phyloP scores from a whole-genome alignment of 768 basidiomycete genomes.

The Lentinus brumalis region DNA sequence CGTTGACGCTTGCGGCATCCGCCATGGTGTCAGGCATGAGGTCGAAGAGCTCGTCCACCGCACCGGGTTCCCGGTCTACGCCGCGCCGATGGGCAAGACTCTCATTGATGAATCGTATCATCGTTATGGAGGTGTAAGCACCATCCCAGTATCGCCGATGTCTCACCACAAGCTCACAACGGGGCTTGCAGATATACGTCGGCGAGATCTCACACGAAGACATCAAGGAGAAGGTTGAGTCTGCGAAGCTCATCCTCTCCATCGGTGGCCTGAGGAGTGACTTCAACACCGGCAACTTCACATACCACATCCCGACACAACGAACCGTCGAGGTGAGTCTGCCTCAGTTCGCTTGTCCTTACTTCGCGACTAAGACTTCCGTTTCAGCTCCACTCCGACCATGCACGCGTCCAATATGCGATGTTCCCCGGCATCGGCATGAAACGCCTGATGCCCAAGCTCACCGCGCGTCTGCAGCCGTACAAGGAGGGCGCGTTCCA shows the following conservation, averaged over 20 bases:
- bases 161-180: not conserved
- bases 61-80: constrained; percentile 74
- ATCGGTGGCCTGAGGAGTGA: constrained; percentile 73
- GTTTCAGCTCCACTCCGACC: constrained; percentile 71
- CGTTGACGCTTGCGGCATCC: constrained; percentile 78
- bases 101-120: constrained; percentile 68
- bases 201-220: constrained; percentile 68
- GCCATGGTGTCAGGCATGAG: constrained; percentile 68
- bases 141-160: not conserved
- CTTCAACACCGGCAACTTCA: constrained; percentile 90
- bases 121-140: constrained; percentile 78
- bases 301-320: constrained; percentile 63
- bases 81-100: constrained; percentile 82
- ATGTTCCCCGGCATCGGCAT: constrained; percentile 68
- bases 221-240: constrained; percentile 73
- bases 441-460: constrained; percentile 75
- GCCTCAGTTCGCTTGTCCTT: not conserved
- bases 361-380: not conserved
- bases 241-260: constrained; percentile 72
- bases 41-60: constrained; percentile 59
- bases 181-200: constrained; percentile 61
- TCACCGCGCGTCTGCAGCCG: constrained; percentile 54
- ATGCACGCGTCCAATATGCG: constrained; percentile 67
- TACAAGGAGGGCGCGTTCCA: constrained; percentile 42
- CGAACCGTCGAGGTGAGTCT: constrained; percentile 61